Evolutionary conservation across 2,329 filamentous ascomycete genomes (phyloP), one percentile per base, ranked within the genome.

Genomic region (Sodiomyces alkalinus): DNA sequence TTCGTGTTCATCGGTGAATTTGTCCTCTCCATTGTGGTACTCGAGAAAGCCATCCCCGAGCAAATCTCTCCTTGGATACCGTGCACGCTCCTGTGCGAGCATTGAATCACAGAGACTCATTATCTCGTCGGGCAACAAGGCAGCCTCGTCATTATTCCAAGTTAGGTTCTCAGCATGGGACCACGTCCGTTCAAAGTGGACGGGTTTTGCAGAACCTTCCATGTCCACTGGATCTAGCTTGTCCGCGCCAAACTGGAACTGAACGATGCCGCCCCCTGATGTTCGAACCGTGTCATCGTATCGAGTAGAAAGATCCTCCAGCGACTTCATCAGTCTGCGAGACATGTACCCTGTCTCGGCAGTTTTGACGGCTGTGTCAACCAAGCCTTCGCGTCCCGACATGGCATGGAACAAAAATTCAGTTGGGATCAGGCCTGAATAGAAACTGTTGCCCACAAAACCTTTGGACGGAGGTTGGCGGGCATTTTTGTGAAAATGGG

Each of bases 301-400:
- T 43, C 85, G 74, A 1, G 81, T 83, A 1, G 86, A 93, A 3
- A 96, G 59, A 60, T 98, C 90, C 49, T 98, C 90, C 27, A 98
- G 58, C 3, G 83, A 93, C 55, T 98, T 98, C 87, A 98, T 98
- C 48, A 98, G 53, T 41, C 90, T 76, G 56, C 90, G 77, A 37
- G 87, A 96, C 90, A 98, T 98, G 57, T 98, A 98, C 39, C 90
- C 90, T 8, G 90, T 98, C 53, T 98, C 90, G 29, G 90, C 90
- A 29, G 90, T 98, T 61, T 98, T 98, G 58, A 96, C 90, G 35
- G 90, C 90, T 3, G 90, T 98, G 68, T 98, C 90, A 46, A 98
- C 86, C 40, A 98, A 61, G 72, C 90, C 90, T 71, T 96, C 90
- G 73, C 90, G 80, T 43, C 90, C 90, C 44, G 85, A 93, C 58